Evolutionary conservation across 2,329 filamentous ascomycete genomes (phyloP), one percentile per base, ranked within the genome.

Genomic region (Talaromyces amestolkiae): DNA sequence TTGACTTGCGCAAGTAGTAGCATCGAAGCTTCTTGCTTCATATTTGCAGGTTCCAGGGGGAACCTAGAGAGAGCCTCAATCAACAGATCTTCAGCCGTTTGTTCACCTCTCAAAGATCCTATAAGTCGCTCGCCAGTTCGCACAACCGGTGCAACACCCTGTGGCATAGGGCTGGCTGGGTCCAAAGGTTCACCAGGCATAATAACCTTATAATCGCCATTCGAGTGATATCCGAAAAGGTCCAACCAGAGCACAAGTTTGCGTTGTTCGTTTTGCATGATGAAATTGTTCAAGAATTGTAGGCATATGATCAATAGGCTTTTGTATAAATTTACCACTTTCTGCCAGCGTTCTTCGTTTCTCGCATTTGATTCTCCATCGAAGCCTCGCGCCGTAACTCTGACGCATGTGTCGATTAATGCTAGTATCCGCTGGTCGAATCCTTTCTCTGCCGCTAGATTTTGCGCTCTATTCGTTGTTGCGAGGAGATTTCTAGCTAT

Each of bases 211-310:
- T 79, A 78, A 68, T 80, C 79, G 9, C 77, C 78, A 13, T 78
- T 79, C 3, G 79, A 79, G 60, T 84, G 81, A 67, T 84, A 85
- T 61, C 88, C 87, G 69, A 89, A 89, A 1, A 89, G 78, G 72
- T 87, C 85, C 43, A 89, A 76, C 87, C 87, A 89, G 2, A 89
- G 80, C 70, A 88, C 85, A 69, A 89, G 80, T 71, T 89, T 89
- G 45, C 86, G 80, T 66, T 86, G 82, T 75, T 89, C 87, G 69
- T 89, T 89, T 67, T 87, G 84, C 72, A 87, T 86, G 56, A 88
- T 86, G 58, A 89, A 83, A 68, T 89, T 89, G 76, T 89, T 87
- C 64, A 89, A 76, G 69, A 88, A 88, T 72, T 89, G 87, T n/a
- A 89, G 79, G 67, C 85, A 86, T 2, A 86, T 88, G 64, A 89